Percentiles rank a stretch among this genome's conserved stretches.
These are phyloP conservation scores for Metschnikowia noctiluminum DNA, from an alignment of 805 yeast species.

Conservation along the genomic window DNA sequence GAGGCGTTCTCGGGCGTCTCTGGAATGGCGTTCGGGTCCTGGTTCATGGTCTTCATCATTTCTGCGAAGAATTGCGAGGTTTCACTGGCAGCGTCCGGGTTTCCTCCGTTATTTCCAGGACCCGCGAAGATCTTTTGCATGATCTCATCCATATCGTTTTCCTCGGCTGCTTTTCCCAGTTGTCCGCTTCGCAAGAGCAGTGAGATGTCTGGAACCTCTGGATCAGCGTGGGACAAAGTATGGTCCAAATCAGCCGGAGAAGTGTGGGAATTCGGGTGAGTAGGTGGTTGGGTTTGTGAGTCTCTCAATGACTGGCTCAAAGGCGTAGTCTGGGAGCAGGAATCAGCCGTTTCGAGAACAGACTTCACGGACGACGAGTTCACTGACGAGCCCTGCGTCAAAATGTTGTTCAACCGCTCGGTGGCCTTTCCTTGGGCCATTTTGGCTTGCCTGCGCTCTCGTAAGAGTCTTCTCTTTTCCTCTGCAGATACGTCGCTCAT, in stretches of 20 bases:
- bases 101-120: slow-evolving; percentile 13
- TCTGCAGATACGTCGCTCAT: slow-evolving; percentile 50
- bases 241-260: not conserved
- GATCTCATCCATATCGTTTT: slow-evolving; percentile 32
- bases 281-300: not conserved
- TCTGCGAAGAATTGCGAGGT: slow-evolving; percentile 20
- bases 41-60: slow-evolving; percentile 31
- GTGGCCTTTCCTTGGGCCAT: slow-evolving; percentile 54
- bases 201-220: slow-evolving; percentile 38
- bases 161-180: slow-evolving; percentile 9
- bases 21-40: slow-evolving; percentile 9
- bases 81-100: slow-evolving; percentile 1
- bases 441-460: slow-evolving; percentile 66
- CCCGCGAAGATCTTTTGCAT: slow-evolving; percentile 29
- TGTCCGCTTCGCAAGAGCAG: slow-evolving; percentile 13
- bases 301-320: not conserved
- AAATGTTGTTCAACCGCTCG: slow-evolving; percentile 48
- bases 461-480: slow-evolving; percentile 53
- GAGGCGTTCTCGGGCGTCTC: slow-evolving; percentile 19
- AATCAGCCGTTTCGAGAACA: slow-evolving; percentile 19
- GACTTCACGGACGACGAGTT: slow-evolving; percentile 31
- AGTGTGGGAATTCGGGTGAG: not conserved
- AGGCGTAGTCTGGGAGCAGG: not conserved
- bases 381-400: slow-evolving; percentile 39
- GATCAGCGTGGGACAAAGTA: slow-evolving; percentile 29